phyloP scores from a whole-genome alignment of 2,329 filamentous ascomycete genomes.

The Arachnomyces sp. region DNA sequence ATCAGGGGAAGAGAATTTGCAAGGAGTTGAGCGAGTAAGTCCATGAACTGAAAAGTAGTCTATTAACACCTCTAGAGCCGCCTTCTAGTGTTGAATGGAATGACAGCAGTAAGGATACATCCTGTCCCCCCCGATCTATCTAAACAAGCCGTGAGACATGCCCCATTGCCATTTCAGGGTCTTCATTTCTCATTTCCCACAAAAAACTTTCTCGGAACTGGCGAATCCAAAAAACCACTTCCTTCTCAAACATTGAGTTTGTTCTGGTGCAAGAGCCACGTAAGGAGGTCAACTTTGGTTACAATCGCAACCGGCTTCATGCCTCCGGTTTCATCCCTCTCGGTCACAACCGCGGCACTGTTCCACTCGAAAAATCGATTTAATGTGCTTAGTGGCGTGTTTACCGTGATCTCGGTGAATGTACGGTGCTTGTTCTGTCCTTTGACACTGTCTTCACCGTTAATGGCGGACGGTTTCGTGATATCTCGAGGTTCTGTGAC shows the following conservation, averaged over 20 bases:
- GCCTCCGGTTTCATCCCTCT: conserved; percentile 51
- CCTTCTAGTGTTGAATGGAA: too few relatives aligned
- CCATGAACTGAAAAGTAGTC: too few relatives aligned
- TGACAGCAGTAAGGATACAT: too few relatives aligned
- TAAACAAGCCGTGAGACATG: too few relatives aligned
- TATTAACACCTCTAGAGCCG: too few relatives aligned
- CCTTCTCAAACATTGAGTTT: conserved; percentile 17
- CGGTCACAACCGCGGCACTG: conserved; percentile 88
- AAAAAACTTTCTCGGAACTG: conserved; percentile 9
- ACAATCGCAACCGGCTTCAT: conserved; percentile 81
- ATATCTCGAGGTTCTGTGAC: conserved; percentile 75
- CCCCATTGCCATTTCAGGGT: too few relatives aligned
- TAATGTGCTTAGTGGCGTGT: conserved; percentile 74
- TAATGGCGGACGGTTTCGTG: conserved; percentile 3
- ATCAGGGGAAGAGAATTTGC: too few relatives aligned
- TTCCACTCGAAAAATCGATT: conserved; percentile 98
- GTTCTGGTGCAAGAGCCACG: conserved; percentile 73
- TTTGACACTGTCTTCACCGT: conserved; percentile 20
- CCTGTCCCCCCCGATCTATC: too few relatives aligned
- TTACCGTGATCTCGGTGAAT: conserved; percentile 90
- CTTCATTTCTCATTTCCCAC: conserved; percentile 3
- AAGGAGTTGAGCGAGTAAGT: too few relatives aligned
- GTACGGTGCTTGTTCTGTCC: conserved; percentile 50
- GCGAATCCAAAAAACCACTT: too few relatives aligned
- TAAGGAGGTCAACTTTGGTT: conserved; percentile 92